Evolutionary conservation across 352 stramenopile species (phyloP).

Genomic region (Phytophthora ramorum): DNA sequence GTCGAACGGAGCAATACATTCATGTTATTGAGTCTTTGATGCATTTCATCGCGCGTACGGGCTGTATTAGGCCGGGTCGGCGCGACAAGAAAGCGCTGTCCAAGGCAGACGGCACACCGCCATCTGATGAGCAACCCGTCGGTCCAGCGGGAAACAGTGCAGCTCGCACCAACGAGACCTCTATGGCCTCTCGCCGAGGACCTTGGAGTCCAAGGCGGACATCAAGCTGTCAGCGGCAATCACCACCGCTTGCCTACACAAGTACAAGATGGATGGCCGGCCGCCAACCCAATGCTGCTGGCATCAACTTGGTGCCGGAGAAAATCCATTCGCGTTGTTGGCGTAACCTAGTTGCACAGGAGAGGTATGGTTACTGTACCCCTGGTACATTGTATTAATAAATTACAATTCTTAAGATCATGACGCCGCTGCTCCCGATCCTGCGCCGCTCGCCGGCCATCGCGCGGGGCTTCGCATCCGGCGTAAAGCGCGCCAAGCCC

Average conservation of each 20-base stretch:
- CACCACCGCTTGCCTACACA: too few species aligned
- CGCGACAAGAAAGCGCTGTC: constrained; percentile 29
- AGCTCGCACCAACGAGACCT: too few species aligned
- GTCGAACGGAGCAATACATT: background rate
- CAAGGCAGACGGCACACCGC: constrained; percentile 23
- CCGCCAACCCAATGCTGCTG: background rate
- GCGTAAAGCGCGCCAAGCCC: constrained; percentile 59
- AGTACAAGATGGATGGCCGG: too few species aligned
- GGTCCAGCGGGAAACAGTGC: too few species aligned
- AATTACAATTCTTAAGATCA: too few species aligned
- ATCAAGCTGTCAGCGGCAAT: too few species aligned
- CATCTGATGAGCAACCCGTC: background rate
- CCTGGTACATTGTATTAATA: too few species aligned
- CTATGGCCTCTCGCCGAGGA: too few species aligned
- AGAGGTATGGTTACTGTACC: too few species aligned
- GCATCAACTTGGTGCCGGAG: background rate
- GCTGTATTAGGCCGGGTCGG: constrained; percentile 3
- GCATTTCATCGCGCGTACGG: constrained; percentile 6
- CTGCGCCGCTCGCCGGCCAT: constrained; percentile 11
- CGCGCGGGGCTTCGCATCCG: constrained; percentile 46
- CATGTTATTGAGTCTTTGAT: constrained; percentile 4
- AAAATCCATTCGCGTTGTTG: background rate
- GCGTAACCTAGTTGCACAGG: constrained; percentile 11
- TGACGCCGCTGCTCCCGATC: constrained; percentile 4
- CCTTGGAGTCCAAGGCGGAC: too few species aligned